phyloP scores from a whole-genome alignment of 352 stramenopile species.

The Phytophthora lateralis region DNA sequence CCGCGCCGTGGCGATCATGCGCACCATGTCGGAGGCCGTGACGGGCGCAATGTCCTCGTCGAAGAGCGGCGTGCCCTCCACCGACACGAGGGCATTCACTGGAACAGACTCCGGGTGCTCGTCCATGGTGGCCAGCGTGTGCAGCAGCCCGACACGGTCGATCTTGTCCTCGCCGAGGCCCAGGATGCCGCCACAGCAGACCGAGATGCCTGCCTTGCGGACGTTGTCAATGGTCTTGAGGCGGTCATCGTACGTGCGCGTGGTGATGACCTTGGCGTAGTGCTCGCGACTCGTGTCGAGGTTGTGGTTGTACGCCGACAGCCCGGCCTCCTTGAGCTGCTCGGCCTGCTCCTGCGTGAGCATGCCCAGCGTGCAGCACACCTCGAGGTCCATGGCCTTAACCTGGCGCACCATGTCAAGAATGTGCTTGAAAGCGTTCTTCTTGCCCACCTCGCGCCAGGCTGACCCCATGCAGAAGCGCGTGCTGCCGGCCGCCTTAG shows the following conservation, averaged over 20 bases:
- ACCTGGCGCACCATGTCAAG: constrained; percentile 96
- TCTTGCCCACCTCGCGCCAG: constrained; percentile 98
- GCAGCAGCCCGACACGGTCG: constrained; percentile 95
- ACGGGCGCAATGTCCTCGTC: constrained; percentile 89
- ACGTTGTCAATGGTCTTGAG: constrained; percentile 97
- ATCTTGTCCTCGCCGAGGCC: constrained; percentile 95
- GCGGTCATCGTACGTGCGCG: constrained; percentile 96
- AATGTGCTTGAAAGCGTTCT: constrained; percentile 98
- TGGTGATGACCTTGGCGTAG: constrained; percentile 97
- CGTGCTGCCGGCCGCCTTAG: constrained; percentile 96
- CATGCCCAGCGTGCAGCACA: constrained; percentile 98
- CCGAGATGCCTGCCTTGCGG: constrained; percentile 96
- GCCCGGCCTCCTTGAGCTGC: constrained; percentile 97
- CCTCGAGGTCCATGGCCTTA: constrained; percentile 91
- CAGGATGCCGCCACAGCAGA: constrained; percentile 98
- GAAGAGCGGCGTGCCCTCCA: constrained; percentile 95
- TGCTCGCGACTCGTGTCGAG: constrained; percentile 97
- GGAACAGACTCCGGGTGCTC: constrained; percentile 97
- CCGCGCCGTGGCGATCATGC: constrained; percentile 97
- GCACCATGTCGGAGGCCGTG: constrained; percentile 96
- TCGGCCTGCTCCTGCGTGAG: constrained; percentile 95
- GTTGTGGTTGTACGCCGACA: constrained; percentile 99
- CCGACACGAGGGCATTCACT: constrained; percentile 96
- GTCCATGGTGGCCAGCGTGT: constrained; percentile 96
- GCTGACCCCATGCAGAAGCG: constrained; percentile 99